phyloP scores from a whole-genome alignment of 441 rosid genomes.

The Macaranga tanarius region DNA sequence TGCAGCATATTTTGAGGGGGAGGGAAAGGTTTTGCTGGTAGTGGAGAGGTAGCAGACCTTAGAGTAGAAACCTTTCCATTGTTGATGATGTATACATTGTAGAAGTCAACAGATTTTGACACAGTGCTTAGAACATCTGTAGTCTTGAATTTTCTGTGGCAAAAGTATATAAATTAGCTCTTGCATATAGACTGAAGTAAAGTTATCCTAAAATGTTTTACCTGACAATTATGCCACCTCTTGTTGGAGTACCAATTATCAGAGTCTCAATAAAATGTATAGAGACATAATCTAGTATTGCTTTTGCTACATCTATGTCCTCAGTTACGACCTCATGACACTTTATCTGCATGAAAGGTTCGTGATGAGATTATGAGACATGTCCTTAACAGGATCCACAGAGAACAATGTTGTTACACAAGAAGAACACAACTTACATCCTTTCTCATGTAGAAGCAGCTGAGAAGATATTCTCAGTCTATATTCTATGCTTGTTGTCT shows the following conservation, averaged over 20 bases:
- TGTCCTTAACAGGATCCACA: neutral
- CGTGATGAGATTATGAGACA: neutral
- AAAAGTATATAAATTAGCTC: too few species aligned
- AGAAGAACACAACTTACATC: slow-evolving; percentile 41
- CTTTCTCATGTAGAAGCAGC: slow-evolving; percentile 74
- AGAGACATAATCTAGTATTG: slow-evolving; percentile 45
- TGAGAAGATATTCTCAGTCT: too few species aligned
- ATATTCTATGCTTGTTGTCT: too few species aligned
- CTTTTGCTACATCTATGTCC: slow-evolving; percentile 52
- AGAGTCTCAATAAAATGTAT: slow-evolving; percentile 37
- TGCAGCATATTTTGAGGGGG: slow-evolving; percentile 27
- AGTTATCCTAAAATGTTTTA: too few species aligned
- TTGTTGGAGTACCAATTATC: slow-evolving; percentile 66
- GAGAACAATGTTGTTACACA: neutral
- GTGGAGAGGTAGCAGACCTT: slow-evolving; percentile 47
- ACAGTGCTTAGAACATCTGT: slow-evolving; percentile 58
- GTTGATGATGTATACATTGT: slow-evolving; percentile 66
- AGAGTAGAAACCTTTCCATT: slow-evolving; percentile 67
- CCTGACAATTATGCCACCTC: too few species aligned
- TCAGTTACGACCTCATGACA: slow-evolving; percentile 60
- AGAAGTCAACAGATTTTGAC: slow-evolving; percentile 56
- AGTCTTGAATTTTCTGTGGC: too few species aligned
- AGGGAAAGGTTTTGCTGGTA: slow-evolving; percentile 31
- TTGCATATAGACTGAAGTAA: too few species aligned
- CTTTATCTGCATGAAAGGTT: slow-evolving; percentile 47